These are phyloP conservation scores for Annulohypoxylon nitens DNA, from an alignment of 495 filamentous ascomycete genomes.

Conservation along the genomic window DNA sequence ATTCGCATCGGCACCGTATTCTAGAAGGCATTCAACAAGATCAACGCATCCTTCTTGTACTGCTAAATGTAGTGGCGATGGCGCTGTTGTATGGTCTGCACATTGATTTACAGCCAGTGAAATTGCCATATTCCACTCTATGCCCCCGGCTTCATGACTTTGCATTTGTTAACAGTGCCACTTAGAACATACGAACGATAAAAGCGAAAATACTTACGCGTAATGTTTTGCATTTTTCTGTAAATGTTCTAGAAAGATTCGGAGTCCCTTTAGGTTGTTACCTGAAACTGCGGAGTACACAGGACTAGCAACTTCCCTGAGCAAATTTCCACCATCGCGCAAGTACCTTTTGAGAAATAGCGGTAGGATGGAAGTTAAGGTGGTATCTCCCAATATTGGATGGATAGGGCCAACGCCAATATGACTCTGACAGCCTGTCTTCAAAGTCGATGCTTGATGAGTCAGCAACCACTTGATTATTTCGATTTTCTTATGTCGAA, in stretches of 20 bases:
- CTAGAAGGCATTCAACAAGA: neutral
- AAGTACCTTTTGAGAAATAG: constrained; percentile 5
- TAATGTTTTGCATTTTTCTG: constrained; percentile 8
- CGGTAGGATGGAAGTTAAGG: neutral
- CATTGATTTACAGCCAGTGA: neutral
- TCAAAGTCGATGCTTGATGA: constrained; percentile 13
- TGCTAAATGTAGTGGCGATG: neutral
- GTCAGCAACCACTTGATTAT: constrained; percentile 7
- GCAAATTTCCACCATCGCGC: constrained; percentile 8
- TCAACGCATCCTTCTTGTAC: neutral
- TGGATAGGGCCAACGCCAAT: neutral
- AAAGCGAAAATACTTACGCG: neutral
- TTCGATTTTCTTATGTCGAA: neutral
- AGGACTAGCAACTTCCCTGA: neutral
- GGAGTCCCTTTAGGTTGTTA: constrained; percentile 5
- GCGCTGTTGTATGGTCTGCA: neutral
- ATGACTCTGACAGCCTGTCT: neutral
- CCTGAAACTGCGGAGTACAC: neutral
- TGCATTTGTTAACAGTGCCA: neutral
- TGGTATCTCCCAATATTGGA: neutral
- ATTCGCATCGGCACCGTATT: neutral
- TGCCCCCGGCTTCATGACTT: neutral
- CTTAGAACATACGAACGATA: neutral
- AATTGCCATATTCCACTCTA: neutral
- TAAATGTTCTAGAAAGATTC: constrained; percentile 8